Conservation (phyloP, 2,329 filamentous ascomycete species). For the Rhinocladiella mackenziei region DNA sequence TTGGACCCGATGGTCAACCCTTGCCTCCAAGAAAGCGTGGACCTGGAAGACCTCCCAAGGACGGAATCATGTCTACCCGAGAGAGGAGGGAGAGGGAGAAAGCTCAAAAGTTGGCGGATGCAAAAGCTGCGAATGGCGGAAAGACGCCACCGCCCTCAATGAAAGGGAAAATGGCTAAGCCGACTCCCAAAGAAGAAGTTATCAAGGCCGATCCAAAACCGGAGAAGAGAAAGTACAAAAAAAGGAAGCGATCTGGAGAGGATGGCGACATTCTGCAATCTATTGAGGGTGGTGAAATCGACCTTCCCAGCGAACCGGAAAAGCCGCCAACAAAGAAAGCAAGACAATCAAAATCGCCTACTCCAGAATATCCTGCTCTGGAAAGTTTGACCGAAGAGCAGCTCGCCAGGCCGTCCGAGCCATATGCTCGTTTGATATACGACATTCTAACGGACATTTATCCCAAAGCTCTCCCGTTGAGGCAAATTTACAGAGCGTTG, state of each 20-base stretch:
- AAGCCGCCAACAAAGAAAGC: slow-evolving; percentile 35
- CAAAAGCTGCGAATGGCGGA: slow-evolving; percentile 42
- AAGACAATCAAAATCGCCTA: slow-evolving; percentile 52
- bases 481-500: slow-evolving; percentile 63
- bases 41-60: slow-evolving; percentile 62
- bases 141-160: slow-evolving; percentile 40
- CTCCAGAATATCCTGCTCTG: slow-evolving; percentile 57
- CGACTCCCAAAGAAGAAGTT: slow-evolving; percentile 31
- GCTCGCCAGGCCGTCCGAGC: slow-evolving; percentile 57
- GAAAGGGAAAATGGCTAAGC: slow-evolving; percentile 32
- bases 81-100: slow-evolving; percentile 54
- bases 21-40: slow-evolving; percentile 46
- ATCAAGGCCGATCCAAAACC: slow-evolving; percentile 37
- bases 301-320: slow-evolving; percentile 22
- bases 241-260: slow-evolving; percentile 45
- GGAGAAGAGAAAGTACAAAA: slow-evolving; percentile 49
- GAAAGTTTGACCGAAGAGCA: slow-evolving; percentile 60
- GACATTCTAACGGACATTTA: slow-evolving; percentile 54
- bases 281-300: slow-evolving; percentile 34
- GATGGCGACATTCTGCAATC: slow-evolving; percentile 43
- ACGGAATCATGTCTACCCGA: slow-evolving; percentile 64
- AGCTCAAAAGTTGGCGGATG: slow-evolving; percentile 49
- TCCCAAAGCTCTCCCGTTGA: slow-evolving; percentile 56
- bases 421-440: slow-evolving; percentile 62
- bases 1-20: slow-evolving; percentile 25